Base-by-base conservation (phyloP, 495 filamentous ascomycete species). In the Xylaria bambusicola region DNA sequence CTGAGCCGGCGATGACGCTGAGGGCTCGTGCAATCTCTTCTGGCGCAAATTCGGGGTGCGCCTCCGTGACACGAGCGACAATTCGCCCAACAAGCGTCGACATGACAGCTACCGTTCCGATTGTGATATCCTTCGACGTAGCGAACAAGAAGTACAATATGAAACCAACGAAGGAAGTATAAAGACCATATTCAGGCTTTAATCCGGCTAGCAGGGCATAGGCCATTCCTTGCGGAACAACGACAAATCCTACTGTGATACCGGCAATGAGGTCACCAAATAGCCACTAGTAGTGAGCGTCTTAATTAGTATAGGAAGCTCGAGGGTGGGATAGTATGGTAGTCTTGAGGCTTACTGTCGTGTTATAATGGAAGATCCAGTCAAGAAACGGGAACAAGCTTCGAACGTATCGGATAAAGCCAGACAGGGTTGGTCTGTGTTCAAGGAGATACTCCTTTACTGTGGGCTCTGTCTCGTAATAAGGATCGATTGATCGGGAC, bases 21-120 rank as follows among this genome's bases (percentile, higher is more conserved):
- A 83, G 67, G 23, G 71, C 73, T 7, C 74, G 67, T 6, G 79
- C 79, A 44, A 82, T 77, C 31, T 64, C 67, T 6, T 75, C 67
- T 4, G 69, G 62, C 1, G 56, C 56, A 15, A 80, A 69, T 1
- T 70, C 59, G 3, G 67, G 74, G 41, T 84, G 70, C 29, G 66
- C 73, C 23, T 75, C 71, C 27, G 75, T 66, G 7, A 84, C 87
- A 8, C 80, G 70, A 45, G 73, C 60, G 51, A 97, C 80, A 45
- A 96, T 86, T 41, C 87, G 85, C 38, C 94, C 94, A 2, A 87
- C 87, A 45, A 98, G 74, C 13, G 89, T 94, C 2, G 93, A 98
- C 87, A 97, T 89, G 57, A 98, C 93, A 31, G 93, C 93, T 35
- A 97, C 93, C 27, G 93, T 84, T 29, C 85, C 85, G 56, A 88